Evolutionary conservation across 2,329 filamentous ascomycete species (phyloP), one percentile per base, ranked within the genome.

Genomic region (Paecilomyces dactylethromorphus): DNA sequence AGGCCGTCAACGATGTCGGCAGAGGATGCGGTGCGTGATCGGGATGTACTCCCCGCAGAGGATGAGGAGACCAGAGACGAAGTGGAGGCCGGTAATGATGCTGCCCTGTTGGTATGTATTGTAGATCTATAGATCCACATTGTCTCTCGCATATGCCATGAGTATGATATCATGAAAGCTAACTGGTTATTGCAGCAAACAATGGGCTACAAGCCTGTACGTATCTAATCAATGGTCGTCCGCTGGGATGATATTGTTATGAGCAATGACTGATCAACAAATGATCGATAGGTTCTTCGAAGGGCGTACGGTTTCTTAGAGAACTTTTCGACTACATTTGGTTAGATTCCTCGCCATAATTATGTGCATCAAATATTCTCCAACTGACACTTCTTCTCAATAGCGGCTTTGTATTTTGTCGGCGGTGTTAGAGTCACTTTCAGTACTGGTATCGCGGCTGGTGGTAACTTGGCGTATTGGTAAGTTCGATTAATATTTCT

Each of bases 401-500:
- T 26, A 85, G 83, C 84, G 61, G 84, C 84, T 1, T 73, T 86
- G 1, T 86, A 85, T 69, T 85, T 85, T 59, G 79, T 86, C 52
- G 84, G 84, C 31, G 84, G 81, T 59, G 81, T 85, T 45, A 79
- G 83, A 49, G 82, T 84, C 1, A 85, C 83, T 0, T 86, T 84
- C 66, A 84, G 81, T n/a, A 86, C 83, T 11, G 84, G 84, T 61
- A 84, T 86, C 39, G 82, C 81, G 26, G 83, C 83, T 18, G 84
- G 84, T 57, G 84, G 84, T 50, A 84, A 84, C 61, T 68, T 85
- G 54, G 84, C 84, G 7, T 86, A 86, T 65, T 86, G 83, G 83
- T 83, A 65, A 45, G 69, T 55, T 31, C 12, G 3, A 53, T 24
- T 13, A 10, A 32, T 53, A n/a, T 12, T 22, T 15, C 4, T 18